Conservation (phyloP, 495 filamentous ascomycete genomes). For the Aspergillus steynii region DNA sequence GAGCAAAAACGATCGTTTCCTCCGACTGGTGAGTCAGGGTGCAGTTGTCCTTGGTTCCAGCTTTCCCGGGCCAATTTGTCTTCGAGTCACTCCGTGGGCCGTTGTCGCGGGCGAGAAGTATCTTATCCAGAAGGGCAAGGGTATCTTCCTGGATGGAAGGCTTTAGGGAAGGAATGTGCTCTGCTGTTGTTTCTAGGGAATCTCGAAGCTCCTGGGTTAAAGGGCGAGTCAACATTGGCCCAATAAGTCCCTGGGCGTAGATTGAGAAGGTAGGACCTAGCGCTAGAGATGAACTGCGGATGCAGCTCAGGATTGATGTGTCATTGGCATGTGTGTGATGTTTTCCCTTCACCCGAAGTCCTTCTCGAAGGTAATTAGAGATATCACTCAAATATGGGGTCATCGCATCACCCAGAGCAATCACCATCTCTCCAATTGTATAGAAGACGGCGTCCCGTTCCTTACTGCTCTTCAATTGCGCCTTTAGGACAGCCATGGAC, state of each 20-base stretch:
- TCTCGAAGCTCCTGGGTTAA: constrained; percentile 91
- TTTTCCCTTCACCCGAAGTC: constrained; percentile 74
- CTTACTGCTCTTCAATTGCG: constrained; percentile 92
- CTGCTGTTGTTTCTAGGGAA: constrained; percentile 95
- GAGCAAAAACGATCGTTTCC: constrained; percentile 82
- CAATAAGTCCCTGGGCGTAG: constrained; percentile 92
- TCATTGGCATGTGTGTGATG: constrained; percentile 67
- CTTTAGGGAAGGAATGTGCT: constrained; percentile 94
- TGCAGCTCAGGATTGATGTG: constrained; percentile 91
- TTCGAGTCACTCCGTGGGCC: constrained; percentile 53
- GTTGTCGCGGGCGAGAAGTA: not conserved
- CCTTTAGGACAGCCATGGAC: constrained; percentile 94
- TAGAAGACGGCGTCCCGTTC: constrained; percentile 91
- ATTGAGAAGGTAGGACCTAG: constrained; percentile 96
- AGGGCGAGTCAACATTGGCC: constrained; percentile 94
- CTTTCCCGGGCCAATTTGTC: constrained; percentile 63
- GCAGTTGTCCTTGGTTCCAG: constrained; percentile 83
- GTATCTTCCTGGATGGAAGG: constrained; percentile 75
- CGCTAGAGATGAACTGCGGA: constrained; percentile 91
- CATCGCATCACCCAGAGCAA: constrained; percentile 88
- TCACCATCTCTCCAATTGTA: constrained; percentile 94
- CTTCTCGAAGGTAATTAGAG: constrained; percentile 85
- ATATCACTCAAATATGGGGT: constrained; percentile 91
- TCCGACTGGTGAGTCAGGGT: constrained; percentile 66
- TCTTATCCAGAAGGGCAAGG: not conserved